Evolutionary conservation across 1,284 basidiomycete genomes (phyloP), one percentile per base, ranked within the genome.

Genomic region (Fomitopsis pinicola): DNA sequence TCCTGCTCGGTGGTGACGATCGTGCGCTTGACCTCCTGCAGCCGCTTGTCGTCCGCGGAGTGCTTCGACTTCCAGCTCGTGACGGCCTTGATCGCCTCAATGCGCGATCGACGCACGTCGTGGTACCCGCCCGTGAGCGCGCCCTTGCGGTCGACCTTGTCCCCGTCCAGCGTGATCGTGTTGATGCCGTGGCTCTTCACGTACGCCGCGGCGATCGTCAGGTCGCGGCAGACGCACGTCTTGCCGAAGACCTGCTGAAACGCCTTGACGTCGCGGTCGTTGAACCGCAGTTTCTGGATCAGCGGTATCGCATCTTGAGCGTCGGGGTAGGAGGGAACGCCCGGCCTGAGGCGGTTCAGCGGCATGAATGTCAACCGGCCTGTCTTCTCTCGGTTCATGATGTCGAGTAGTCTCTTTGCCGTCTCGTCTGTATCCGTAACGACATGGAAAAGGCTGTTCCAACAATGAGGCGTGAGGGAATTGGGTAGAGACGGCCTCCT

Each of bases 291-390:
- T 74, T 96, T 96, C 64, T 89, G 84, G 57, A 95, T 80, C 62
- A 96, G 84, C 0, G 95, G 94, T 48, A 98, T 87, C 0, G 94
- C 95, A 67, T 99, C 97, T 60, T 89, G 85, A 4, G 89, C 89
- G 65, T 91, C 88, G 0, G 95, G 95, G 14, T 82, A 77, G 0
- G 80, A 75, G 0, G 81, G 79, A 52, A 82, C 81, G 66, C 91
- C 92, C 45, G 92, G 91, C 69, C 92, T 90, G 57, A 99, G 86
- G n/a, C 97, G 91, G 74, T 99, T 99, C 52, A 99, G 84, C 14
- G 97, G 97, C 89, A 99, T 96, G 77, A 98, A 98, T 0, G 97
- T 99, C 22, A 99, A 93, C 58, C 97, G 88, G 1, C 97, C 97
- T 5, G 87, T 91, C 72, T 91, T 92, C 70, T 98, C 95, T 69